Percentiles rank a stretch among this genome's conserved stretches.
These are phyloP conservation scores for Hypoxylon sp. DNA, from an alignment of 2,329 filamentous ascomycete genomes.

Conservation along the genomic window DNA sequence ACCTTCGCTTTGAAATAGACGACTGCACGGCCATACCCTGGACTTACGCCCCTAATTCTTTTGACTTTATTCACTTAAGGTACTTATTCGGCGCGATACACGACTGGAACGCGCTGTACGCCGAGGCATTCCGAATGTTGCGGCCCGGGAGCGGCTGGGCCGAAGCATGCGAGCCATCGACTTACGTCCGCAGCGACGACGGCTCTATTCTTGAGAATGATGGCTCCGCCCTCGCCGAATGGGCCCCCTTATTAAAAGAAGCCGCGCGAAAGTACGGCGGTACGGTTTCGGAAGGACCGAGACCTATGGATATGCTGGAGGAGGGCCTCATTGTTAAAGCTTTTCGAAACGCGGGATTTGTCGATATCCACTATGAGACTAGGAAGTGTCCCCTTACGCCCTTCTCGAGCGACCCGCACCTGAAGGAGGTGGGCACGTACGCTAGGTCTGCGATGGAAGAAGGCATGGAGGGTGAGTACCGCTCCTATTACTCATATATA, in stretches of 20 bases:
- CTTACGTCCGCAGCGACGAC: conserved; percentile 32
- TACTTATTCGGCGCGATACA: conserved; percentile 39
- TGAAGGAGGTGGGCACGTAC: conserved; percentile 30
- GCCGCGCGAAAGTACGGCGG: conserved; percentile 13
- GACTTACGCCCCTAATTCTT: conserved; percentile 30
- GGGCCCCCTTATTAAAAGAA: conserved; percentile 16
- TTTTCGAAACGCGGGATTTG: conserved; percentile 26
- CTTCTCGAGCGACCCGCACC: conserved; percentile 21
- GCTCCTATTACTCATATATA: too few species aligned
- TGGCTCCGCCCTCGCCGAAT: conserved; percentile 18
- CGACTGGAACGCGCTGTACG: conserved; percentile 42
- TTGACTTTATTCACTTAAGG: conserved; percentile 45
- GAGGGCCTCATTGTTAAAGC: conserved; percentile 12
- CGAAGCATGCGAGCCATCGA: conserved; percentile 37
- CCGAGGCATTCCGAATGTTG: conserved; percentile 35
- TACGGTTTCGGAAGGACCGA: not conserved
- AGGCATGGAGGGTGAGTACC: conserved; percentile 33
- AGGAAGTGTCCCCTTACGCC: conserved; percentile 31
- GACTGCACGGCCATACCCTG: conserved; percentile 37
- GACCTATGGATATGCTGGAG: conserved; percentile 24
- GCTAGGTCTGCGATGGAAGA: conserved; percentile 31
- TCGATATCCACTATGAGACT: conserved; percentile 19
- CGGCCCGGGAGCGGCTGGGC: conserved; percentile 37
- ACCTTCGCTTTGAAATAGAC: conserved; percentile 44
- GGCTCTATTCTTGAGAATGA: conserved; percentile 20